Evolutionary conservation across 768 basidiomycete species (phyloP).

Genomic region (Hygrophorus pudorinus): DNA sequence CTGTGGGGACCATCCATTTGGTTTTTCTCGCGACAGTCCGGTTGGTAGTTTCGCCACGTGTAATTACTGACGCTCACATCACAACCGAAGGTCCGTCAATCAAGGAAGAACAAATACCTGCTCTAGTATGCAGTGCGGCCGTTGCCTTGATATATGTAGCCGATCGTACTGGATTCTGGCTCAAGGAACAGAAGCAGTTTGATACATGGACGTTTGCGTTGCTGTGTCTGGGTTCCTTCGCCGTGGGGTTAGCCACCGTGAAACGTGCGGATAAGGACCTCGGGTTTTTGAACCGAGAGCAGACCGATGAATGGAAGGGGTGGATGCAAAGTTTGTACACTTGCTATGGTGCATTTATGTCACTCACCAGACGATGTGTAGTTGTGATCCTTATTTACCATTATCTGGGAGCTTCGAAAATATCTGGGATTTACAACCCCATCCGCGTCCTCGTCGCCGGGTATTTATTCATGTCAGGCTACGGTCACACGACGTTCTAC

Average conservation of each 20-base stretch:
- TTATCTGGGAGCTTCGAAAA: slow-evolving; percentile 81
- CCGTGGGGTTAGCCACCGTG: slow-evolving; percentile 52
- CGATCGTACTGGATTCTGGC: slow-evolving; percentile 80
- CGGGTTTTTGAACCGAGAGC: slow-evolving; percentile 84
- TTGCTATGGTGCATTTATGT: background rate
- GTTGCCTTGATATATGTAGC: slow-evolving; percentile 65
- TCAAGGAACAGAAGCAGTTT: slow-evolving; percentile 85
- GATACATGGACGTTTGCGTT: slow-evolving; percentile 56
- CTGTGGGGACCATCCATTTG: slow-evolving; percentile 43
- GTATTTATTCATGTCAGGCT: slow-evolving; percentile 91
- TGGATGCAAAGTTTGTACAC: slow-evolving; percentile 85
- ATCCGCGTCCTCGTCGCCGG: slow-evolving; percentile 82
- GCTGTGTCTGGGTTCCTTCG: slow-evolving; percentile 44
- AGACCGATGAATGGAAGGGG: slow-evolving; percentile 96
- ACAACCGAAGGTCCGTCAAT: slow-evolving; percentile 5
- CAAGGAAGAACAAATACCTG: slow-evolving; percentile 27
- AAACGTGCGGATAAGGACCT: slow-evolving; percentile 71
- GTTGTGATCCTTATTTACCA: slow-evolving; percentile 91
- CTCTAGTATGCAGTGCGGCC: slow-evolving; percentile 55
- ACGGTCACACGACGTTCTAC: slow-evolving; percentile 84
- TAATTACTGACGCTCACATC: slow-evolving; percentile 14
- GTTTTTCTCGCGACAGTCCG: slow-evolving; percentile 17
- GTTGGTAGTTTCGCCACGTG: slow-evolving; percentile 6
- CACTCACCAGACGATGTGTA: slow-evolving; percentile 19
- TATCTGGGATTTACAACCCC: slow-evolving; percentile 90